Evolutionary conservation across 306 rosid genomes (phyloP).

Genomic region (Trifolium fragiferum): DNA sequence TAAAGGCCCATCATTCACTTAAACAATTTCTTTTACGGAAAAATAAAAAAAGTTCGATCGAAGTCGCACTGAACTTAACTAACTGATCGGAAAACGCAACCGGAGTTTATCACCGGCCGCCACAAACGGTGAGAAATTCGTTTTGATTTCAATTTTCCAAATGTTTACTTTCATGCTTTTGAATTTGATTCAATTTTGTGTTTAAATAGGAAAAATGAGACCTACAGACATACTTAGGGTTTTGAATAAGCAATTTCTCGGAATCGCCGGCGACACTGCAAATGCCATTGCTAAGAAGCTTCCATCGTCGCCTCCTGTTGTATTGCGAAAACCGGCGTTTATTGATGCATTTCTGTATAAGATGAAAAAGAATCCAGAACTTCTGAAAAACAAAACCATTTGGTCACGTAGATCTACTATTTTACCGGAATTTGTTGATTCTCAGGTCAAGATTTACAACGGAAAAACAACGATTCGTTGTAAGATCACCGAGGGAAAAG

Average conservation of each 20-base stretch:
- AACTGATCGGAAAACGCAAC: neutral
- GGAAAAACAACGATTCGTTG: conserved; percentile 45
- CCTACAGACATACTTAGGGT: conserved; percentile 37
- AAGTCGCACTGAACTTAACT: neutral
- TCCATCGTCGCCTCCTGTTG: neutral
- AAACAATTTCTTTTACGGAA: neutral
- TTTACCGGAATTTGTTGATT: conserved; percentile 46
- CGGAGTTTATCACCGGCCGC: neutral
- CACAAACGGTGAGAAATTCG: neutral
- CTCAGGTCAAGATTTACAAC: conserved; percentile 46
- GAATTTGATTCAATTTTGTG: conserved; percentile 14
- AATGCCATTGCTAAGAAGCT: conserved; percentile 14
- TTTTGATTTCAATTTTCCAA: neutral
- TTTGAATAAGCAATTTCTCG: conserved; percentile 41
- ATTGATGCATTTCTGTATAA: conserved; percentile 44
- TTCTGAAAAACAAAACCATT: conserved; percentile 46
- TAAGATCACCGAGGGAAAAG: conserved; percentile 47
- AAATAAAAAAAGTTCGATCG: neutral
- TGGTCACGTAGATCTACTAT: conserved; percentile 51
- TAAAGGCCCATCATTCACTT: neutral
- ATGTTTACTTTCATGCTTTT: neutral
- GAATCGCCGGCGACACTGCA: conserved; percentile 30
- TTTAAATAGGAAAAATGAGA: conserved; percentile 44
- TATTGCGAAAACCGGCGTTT: conserved; percentile 31
- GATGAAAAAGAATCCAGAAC: conserved; percentile 43